Conservation (phyloP, 2,329 filamentous ascomycete genomes). For the Fusarium sp. region DNA sequence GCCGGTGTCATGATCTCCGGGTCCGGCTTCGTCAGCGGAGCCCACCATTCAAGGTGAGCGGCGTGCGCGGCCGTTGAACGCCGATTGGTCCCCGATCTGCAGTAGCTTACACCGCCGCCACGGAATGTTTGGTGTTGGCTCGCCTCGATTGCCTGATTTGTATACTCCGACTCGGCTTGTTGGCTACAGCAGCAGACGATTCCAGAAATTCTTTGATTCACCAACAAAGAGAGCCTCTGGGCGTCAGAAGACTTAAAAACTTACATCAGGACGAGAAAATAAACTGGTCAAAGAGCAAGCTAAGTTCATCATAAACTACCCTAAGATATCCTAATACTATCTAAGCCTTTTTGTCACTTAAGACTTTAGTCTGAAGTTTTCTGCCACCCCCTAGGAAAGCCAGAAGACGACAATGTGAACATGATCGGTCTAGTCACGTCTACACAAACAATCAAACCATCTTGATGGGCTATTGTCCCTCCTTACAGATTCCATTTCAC, state of each 20-base stretch:
- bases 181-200: background rate
- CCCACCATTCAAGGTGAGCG: constrained; percentile 32
- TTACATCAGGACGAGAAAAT: too few relatives aligned
- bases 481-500: background rate
- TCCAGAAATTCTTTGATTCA: background rate
- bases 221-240: background rate
- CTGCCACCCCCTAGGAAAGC: background rate
- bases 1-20: constrained; percentile 35
- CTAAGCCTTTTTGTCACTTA: too few relatives aligned
- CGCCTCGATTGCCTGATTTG: constrained; percentile 29
- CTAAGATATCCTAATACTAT: too few relatives aligned
- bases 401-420: background rate
- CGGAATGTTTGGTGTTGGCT: constrained; percentile 11
- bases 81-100: constrained; percentile 38
- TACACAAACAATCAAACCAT: background rate
- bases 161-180: constrained; percentile 14
- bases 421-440: background rate
- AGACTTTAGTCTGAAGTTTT: too few relatives aligned
- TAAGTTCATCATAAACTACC: too few relatives aligned
- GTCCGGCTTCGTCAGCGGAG: constrained; percentile 40
- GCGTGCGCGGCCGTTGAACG: constrained; percentile 35
- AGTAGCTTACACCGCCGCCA: constrained; percentile 15
- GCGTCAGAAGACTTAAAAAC: too few relatives aligned
- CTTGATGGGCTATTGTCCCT: background rate
- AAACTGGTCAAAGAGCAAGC: too few relatives aligned